Conservation (phyloP, 768 basidiomycete genomes). For the Cubamyces sp. region DNA sequence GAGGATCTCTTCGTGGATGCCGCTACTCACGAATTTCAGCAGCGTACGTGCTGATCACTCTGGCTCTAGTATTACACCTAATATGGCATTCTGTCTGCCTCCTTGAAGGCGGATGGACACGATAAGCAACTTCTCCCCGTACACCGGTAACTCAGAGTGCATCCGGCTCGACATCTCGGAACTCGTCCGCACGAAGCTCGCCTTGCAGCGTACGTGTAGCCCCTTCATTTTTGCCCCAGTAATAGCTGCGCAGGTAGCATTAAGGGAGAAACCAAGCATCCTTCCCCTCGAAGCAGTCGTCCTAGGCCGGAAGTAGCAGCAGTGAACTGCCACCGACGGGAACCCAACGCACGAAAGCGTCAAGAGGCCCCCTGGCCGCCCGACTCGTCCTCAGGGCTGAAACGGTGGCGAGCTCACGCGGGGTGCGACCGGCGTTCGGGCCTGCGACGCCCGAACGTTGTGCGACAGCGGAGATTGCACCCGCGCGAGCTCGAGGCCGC, state of each 20-base stretch:
- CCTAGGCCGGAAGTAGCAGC: neutral
- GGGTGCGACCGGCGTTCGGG: neutral
- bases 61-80: too few species aligned
- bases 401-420: neutral
- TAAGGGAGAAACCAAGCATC: neutral
- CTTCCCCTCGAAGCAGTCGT: neutral
- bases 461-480: slow-evolving; percentile 2
- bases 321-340: neutral
- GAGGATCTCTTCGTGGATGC: too few species aligned
- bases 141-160: neutral
- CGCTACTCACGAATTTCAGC: too few species aligned
- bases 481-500: slow-evolving; percentile 7
- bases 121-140: neutral
- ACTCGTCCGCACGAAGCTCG: neutral
- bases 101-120: neutral
- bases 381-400: neutral
- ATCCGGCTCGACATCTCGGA: neutral
- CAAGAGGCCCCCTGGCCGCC: neutral
- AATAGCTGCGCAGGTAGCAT: neutral
- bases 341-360: neutral
- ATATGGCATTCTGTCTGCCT: too few species aligned
- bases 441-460: neutral
- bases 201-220: neutral
- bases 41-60: too few species aligned
- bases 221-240: neutral